phyloP scores from a whole-genome alignment of 768 basidiomycete genomes.

The Collybia sp. region DNA sequence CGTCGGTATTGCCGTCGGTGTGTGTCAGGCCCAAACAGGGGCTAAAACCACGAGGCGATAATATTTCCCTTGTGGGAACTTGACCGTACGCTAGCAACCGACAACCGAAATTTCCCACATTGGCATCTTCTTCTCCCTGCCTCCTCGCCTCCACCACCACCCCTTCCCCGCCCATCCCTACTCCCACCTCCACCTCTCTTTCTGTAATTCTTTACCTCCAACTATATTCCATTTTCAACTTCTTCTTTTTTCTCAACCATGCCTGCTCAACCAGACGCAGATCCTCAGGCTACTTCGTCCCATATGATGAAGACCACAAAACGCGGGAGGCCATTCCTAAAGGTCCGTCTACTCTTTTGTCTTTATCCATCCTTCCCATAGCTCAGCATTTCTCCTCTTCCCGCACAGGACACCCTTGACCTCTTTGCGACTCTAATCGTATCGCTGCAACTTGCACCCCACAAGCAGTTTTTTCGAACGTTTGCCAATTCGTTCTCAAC shows the following conservation, averaged over 20 bases:
- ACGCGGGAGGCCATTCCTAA: conserved; percentile 90
- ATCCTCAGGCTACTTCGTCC: conserved; percentile 61
- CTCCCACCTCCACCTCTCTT: conserved; percentile 26
- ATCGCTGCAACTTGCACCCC: conserved; percentile 80
- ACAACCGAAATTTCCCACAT: conserved; percentile 33
- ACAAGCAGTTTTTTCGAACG: conserved; percentile 95
- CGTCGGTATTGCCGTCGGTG: conserved; percentile 8
- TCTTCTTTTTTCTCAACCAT: conserved; percentile 41
- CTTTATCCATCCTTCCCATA: conserved; percentile 6
- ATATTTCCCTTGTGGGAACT: conserved; percentile 33
- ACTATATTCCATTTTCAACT: conserved; percentile 36
- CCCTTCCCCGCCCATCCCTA: conserved; percentile 17
- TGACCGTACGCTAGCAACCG: conserved; percentile 37
- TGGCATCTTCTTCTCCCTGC: conserved; percentile 21
- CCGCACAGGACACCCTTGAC: conserved; percentile 87
- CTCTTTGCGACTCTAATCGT: conserved; percentile 96
- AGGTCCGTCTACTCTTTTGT: conserved; percentile 43
- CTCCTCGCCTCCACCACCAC: conserved; percentile 15
- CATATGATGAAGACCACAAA: conserved; percentile 99
- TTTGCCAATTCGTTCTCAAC: conserved; percentile 95
- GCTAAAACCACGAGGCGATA: conserved; percentile 25
- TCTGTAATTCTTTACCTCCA: conserved; percentile 12
- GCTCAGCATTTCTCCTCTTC: neutral
- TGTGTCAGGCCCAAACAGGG: conserved; percentile 24
- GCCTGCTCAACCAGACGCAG: conserved; percentile 33